phyloP scores from a whole-genome alignment of 2,329 filamentous ascomycete genomes.

The Epichloe gansuensis region DNA sequence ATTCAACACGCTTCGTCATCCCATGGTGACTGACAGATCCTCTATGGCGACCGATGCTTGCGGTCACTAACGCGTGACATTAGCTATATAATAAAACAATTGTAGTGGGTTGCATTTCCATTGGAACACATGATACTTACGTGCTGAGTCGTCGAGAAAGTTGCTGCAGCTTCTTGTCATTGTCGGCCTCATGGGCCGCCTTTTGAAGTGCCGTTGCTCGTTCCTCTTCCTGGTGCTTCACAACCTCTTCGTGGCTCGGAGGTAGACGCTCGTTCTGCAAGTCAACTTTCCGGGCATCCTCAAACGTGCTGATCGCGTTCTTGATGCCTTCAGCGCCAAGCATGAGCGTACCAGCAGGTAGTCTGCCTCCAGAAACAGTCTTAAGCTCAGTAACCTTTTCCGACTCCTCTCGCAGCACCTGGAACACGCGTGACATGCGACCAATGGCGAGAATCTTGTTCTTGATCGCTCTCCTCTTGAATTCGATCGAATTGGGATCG shows the following conservation, averaged over 20 bases:
- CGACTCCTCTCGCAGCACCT: conserved; percentile 92
- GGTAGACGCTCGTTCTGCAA: conserved; percentile 91
- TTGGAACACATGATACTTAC: conserved; percentile 38
- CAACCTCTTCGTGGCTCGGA: conserved; percentile 84
- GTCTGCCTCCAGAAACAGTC: conserved; percentile 82
- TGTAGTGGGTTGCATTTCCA: neutral
- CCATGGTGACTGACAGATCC: neutral
- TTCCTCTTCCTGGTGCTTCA: conserved; percentile 69
- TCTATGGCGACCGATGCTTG: conserved; percentile 13
- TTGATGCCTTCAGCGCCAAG: conserved; percentile 96
- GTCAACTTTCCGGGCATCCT: conserved; percentile 94
- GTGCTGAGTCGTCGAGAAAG: conserved; percentile 90
- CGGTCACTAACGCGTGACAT: conserved; percentile 18
- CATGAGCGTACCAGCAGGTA: conserved; percentile 95
- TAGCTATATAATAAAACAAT: neutral
- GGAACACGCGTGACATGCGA: conserved; percentile 92
- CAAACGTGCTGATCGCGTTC: conserved; percentile 92
- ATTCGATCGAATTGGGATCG: conserved; percentile 82
- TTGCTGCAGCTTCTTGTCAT: conserved; percentile 75
- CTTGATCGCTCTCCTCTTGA: conserved; percentile 93
- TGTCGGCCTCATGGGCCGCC: conserved; percentile 79
- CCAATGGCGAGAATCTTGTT: conserved; percentile 99
- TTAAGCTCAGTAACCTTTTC: conserved; percentile 96
- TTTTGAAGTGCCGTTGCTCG: conserved; percentile 73
- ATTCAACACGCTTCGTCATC: neutral